A percentile compares a stretch with the other conserved stretches of the same genome.
Conservation (phyloP, 2,329 filamentous ascomycete species). For the Exophiala sideris region DNA sequence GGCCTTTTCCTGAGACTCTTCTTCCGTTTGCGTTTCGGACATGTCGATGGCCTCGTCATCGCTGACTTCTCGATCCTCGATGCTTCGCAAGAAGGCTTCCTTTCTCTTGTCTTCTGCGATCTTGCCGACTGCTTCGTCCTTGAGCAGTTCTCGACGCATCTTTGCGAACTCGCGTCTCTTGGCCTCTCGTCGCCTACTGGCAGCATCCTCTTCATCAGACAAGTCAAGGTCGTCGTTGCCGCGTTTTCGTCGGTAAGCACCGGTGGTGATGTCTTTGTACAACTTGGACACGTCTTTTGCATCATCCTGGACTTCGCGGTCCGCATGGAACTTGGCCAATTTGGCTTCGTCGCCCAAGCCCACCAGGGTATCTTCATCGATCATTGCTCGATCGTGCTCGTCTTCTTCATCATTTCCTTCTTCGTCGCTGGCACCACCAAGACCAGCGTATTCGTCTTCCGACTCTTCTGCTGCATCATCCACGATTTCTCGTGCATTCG, state of each 20-base stretch:
- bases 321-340: slow-evolving; percentile 80
- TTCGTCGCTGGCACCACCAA: slow-evolving; percentile 85
- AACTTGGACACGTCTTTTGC: slow-evolving; percentile 87
- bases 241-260: slow-evolving; percentile 78
- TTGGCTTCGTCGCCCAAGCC: slow-evolving; percentile 76
- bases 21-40: slow-evolving; percentile 34
- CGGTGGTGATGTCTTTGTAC: slow-evolving; percentile 88
- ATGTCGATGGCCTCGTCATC: slow-evolving; percentile 65
- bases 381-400: slow-evolving; percentile 77
- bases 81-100: slow-evolving; percentile 81
- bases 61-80: slow-evolving; percentile 74
- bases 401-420: slow-evolving; percentile 71
- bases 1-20: slow-evolving; percentile 17
- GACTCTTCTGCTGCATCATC: slow-evolving; percentile 92
- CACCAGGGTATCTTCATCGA: slow-evolving; percentile 71
- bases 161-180: slow-evolving; percentile 86
- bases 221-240: slow-evolving; percentile 74
- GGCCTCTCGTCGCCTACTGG: slow-evolving; percentile 70
- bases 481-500: slow-evolving; percentile 80
- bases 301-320: slow-evolving; percentile 74
- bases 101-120: slow-evolving; percentile 87
- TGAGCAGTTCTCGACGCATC: slow-evolving; percentile 83
- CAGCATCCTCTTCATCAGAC: slow-evolving; percentile 86
- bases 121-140: slow-evolving; percentile 86
- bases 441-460: slow-evolving; percentile 93